phyloP scores from a whole-genome alignment of 1,139 yeast genomes.

The Geotrichum klebahnii region DNA sequence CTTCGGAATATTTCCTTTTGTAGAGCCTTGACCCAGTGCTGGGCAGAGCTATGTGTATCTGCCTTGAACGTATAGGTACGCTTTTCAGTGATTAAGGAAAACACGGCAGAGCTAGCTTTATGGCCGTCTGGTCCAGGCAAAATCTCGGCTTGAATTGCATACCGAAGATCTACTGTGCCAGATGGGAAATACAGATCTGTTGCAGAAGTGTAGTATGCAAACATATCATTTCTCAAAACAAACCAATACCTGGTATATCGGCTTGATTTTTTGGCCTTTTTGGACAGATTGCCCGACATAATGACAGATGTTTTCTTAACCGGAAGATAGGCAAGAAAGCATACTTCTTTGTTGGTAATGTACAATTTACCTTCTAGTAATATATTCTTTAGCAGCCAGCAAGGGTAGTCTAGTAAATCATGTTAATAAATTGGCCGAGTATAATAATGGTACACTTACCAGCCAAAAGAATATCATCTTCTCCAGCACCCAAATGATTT shows the following conservation, averaged over 20 bases:
- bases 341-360: slow-evolving; percentile 58
- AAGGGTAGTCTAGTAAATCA: slow-evolving; percentile 46
- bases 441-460: slow-evolving; percentile 25
- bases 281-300: slow-evolving; percentile 47
- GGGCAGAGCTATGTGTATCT: slow-evolving; percentile 67
- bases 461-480: slow-evolving; percentile 31
- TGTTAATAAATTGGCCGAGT: not conserved
- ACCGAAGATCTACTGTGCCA: slow-evolving; percentile 65
- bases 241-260: slow-evolving; percentile 63
- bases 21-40: slow-evolving; percentile 72
- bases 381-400: slow-evolving; percentile 81
- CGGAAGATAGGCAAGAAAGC: slow-evolving; percentile 84
- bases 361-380: slow-evolving; percentile 81
- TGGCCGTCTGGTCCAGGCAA: slow-evolving; percentile 33
- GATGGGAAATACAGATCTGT: slow-evolving; percentile 80
- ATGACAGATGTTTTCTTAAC: slow-evolving; percentile 41
- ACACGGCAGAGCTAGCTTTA: slow-evolving; percentile 29
- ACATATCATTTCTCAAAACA: slow-evolving; percentile 61
- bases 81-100: slow-evolving; percentile 47
- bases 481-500: slow-evolving; percentile 30
- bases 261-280: slow-evolving; percentile 32
- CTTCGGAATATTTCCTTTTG: slow-evolving; percentile 75
- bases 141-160: slow-evolving; percentile 59
- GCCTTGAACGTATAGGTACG: slow-evolving; percentile 65
- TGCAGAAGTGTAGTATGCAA: slow-evolving; percentile 65